phyloP scores from a whole-genome alignment of 106 monocot genomes.

The Iris macrosiphon region DNA sequence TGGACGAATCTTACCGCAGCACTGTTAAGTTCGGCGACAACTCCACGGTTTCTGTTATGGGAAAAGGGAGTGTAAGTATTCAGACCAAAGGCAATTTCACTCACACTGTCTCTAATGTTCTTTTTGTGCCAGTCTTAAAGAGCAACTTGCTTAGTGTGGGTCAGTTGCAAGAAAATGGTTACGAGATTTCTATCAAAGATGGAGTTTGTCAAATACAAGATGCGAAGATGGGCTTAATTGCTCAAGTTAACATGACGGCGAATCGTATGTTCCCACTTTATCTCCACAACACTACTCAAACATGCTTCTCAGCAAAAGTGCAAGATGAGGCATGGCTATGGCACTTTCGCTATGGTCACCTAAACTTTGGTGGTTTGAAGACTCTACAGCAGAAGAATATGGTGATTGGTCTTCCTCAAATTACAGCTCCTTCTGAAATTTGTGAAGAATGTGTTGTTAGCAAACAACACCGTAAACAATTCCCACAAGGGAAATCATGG shows the following conservation, averaged over 20 bases:
- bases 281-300: constrained; percentile 5
- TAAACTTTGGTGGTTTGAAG: constrained; percentile 5
- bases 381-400: constrained; percentile 2
- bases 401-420: constrained; percentile 1
- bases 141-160: constrained; percentile 14
- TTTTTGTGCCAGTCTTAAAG: constrained; percentile 17
- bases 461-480: neutral
- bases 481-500: neutral
- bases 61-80: constrained; percentile 6
- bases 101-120: constrained; percentile 13
- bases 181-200: constrained; percentile 13
- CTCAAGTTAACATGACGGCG: constrained; percentile 15
- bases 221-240: constrained; percentile 11
- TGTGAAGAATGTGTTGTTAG: constrained; percentile 12
- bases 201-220: constrained; percentile 12
- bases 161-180: constrained; percentile 4
- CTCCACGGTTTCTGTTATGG: constrained; percentile 15
- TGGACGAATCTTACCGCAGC: constrained; percentile 19
- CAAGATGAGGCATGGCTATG: constrained; percentile 8
- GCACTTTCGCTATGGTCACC: constrained; percentile 6
- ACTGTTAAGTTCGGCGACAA: constrained; percentile 25
- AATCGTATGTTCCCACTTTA: constrained; percentile 13
- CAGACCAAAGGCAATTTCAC: constrained; percentile 3
- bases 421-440: constrained; percentile 2
- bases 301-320: neutral